Evolutionary conservation across 352 stramenopile species (phyloP).

Genomic region (Aphanomyces stellatus): DNA sequence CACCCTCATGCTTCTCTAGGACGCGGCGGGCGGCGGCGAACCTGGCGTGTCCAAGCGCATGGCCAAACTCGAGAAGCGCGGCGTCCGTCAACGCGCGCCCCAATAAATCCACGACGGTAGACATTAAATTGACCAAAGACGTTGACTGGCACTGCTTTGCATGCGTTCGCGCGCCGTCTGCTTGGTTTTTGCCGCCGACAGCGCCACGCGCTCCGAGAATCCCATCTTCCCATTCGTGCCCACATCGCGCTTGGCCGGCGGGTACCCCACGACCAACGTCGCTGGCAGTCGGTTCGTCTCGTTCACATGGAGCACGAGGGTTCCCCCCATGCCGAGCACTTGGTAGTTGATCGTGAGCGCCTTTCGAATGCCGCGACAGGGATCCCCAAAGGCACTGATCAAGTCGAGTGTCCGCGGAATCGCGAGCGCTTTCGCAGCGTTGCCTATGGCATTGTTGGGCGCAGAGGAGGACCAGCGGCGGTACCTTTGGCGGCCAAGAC

Average conservation of each 20-base stretch:
- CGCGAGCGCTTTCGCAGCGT: neutral
- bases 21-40: neutral
- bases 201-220: neutral
- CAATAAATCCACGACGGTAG: neutral
- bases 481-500: constrained; percentile 12
- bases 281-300: neutral
- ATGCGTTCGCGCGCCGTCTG: constrained; percentile 14
- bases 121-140: constrained; percentile 9
- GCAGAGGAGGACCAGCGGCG: neutral
- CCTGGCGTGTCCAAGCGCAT: constrained; percentile 6
- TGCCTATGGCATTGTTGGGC: neutral
- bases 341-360: constrained; percentile 19
- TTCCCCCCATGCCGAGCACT: constrained; percentile 16
- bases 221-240: constrained; percentile 13
- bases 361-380: constrained; percentile 16
- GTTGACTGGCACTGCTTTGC: constrained; percentile 16
- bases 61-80: constrained; percentile 18
- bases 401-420: constrained; percentile 3
- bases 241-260: neutral
- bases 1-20: neutral
- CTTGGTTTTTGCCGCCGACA: neutral
- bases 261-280: constrained; percentile 12
- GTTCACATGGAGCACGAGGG: neutral
- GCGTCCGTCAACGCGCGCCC: constrained; percentile 1
- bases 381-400: constrained; percentile 3